Evolutionary conservation across 164 flowering plant species (phyloP).

Genomic region (Kalanchoe fedtschenkoi): DNA sequence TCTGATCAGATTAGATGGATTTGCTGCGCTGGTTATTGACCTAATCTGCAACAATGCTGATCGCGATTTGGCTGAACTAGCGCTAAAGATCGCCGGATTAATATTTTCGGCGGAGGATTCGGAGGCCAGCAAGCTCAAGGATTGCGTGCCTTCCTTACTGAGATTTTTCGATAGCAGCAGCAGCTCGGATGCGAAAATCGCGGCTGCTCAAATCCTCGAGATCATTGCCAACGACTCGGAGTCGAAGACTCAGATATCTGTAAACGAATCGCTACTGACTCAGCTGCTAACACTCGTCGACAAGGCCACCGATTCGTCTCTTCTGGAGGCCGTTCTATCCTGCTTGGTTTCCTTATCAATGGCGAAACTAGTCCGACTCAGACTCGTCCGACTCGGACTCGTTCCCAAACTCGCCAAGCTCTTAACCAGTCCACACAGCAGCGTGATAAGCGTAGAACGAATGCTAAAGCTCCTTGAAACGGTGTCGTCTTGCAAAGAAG

Average conservation of each 20-base stretch:
- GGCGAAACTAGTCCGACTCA: slow-evolving; percentile 24
- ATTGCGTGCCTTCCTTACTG: slow-evolving; percentile 18
- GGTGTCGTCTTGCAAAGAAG: slow-evolving; percentile 45
- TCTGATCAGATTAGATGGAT: slow-evolving; percentile 31
- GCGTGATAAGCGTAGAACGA: slow-evolving; percentile 24
- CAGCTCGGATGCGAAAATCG: slow-evolving; percentile 24
- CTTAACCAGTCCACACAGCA: slow-evolving; percentile 19
- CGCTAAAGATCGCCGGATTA: background rate
- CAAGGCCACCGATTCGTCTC: slow-evolving; percentile 18
- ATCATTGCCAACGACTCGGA: slow-evolving; percentile 22
- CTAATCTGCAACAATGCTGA: slow-evolving; percentile 17
- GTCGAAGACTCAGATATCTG: slow-evolving; percentile 29
- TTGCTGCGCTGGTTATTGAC: slow-evolving; percentile 21
- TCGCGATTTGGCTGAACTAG: background rate
- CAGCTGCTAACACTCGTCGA: slow-evolving; percentile 26
- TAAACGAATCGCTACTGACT: slow-evolving; percentile 20
- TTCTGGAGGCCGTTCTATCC: slow-evolving; percentile 36
- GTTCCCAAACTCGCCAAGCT: slow-evolving; percentile 20
- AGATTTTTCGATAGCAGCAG: slow-evolving; percentile 28
- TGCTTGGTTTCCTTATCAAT: slow-evolving; percentile 35
- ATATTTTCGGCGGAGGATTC: background rate
- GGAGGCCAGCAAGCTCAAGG: slow-evolving; percentile 6
- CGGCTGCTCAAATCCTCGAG: slow-evolving; percentile 32
- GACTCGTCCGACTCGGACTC: slow-evolving; percentile 35
- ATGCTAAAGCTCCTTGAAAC: slow-evolving; percentile 48